Evolutionary conservation across 768 basidiomycete genomes (phyloP), one percentile per base, ranked within the genome.

Genomic region (Aureoboletus auriporus): DNA sequence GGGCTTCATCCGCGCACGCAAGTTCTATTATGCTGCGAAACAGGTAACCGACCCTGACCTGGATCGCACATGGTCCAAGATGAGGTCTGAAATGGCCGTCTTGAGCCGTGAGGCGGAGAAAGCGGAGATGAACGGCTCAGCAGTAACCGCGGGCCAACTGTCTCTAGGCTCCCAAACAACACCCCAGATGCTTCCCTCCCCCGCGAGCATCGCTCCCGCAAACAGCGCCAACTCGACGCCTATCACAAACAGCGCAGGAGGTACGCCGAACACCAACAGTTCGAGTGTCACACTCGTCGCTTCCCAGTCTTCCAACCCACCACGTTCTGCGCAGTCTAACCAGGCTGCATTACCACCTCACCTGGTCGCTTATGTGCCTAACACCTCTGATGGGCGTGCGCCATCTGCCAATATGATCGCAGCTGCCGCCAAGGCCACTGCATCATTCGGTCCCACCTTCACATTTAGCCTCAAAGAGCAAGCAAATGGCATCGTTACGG

Each of bases 191-290:
- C 79, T 89, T 39, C 88, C 86, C 33, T 89, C 86, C 31, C 85
- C 85, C 2, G 85, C 82, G 9, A 86, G 83, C 61, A 82, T 83
- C 49, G 79, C 74, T 11, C 72, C 83, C 13, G 72, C 79, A 7
- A 82, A 75, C 56, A 90, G 87, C 58, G 80, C 85, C 45, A 87
- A 86, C 55, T 89, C 87, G 12, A 90, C 87, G 0, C 88, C 88
- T 8, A 82, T 79, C 33, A 80, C 75, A 51, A 63, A 51, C 43
- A 77, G 78, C 44, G 76, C 80, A 41, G 75, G 71, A 30, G 72
- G 75, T 31, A 83, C 84, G 2, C 82, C 82, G 14, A 76, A 71
- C 53, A 66, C 72, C 11, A 59, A 62, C 42, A 65, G 56, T 39
- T 55, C 59, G 35, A 53, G 55, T 40, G 14, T 50, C 36, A 66